Evolutionary conservation across 495 filamentous ascomycete species (phyloP).

Genomic region (Hypoxylon rickii): DNA sequence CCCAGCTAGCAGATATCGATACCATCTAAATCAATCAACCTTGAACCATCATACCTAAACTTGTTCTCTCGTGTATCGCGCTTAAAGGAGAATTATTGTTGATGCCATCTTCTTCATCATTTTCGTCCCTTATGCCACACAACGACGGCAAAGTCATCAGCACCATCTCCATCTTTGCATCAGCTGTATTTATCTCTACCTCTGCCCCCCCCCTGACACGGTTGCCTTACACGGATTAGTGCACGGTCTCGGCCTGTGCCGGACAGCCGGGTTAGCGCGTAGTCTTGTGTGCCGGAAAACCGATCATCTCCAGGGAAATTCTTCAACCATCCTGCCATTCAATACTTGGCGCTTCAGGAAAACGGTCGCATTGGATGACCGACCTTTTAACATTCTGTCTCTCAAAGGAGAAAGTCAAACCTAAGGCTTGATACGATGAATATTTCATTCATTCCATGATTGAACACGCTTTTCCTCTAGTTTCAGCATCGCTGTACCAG

Average conservation of each 20-base stretch:
- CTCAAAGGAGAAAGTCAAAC: constrained; percentile 15
- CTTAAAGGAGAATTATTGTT: too few species aligned
- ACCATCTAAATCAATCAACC: too few species aligned
- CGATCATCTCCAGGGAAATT: constrained; percentile 32
- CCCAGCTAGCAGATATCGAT: too few species aligned
- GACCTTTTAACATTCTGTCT: constrained; percentile 20
- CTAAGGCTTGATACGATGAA: constrained; percentile 25
- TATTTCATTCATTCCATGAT: constrained; percentile 34
- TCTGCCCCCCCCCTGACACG: too few species aligned
- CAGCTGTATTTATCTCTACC: constrained; percentile 6
- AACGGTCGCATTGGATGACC: constrained; percentile 28
- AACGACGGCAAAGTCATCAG: too few species aligned
- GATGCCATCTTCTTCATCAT: too few species aligned
- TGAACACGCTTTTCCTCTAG: constrained; percentile 15
- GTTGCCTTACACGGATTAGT: constrained; percentile 19
- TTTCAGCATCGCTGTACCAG: constrained; percentile 7
- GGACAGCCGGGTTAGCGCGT: constrained; percentile 37
- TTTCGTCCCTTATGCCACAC: too few species aligned
- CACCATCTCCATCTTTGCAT: too few species aligned
- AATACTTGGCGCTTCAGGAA: constrained; percentile 32
- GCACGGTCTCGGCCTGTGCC: constrained; percentile 38
- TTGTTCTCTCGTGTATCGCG: too few species aligned
- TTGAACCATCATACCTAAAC: too few species aligned
- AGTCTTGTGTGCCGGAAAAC: constrained; percentile 34
- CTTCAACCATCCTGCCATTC: constrained; percentile 35